A percentile compares a stretch with the other conserved stretches of the same genome.
Evolutionary conservation across 2,329 filamentous ascomycete species (phyloP).

Genomic region (Tolypocladium amazonense): DNA sequence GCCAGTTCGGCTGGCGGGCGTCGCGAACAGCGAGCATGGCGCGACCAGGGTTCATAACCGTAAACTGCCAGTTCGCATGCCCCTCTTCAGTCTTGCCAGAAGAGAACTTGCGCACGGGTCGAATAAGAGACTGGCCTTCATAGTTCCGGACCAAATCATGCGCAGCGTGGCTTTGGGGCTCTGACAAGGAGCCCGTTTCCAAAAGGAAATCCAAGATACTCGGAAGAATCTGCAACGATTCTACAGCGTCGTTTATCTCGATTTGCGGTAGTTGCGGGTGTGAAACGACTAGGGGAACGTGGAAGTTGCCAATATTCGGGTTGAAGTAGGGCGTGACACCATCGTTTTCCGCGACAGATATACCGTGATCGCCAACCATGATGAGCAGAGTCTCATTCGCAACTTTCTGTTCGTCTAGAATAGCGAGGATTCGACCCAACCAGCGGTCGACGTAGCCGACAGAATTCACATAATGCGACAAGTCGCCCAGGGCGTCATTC

Average conservation of each 20-base stretch:
- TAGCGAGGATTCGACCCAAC: constrained; percentile 17
- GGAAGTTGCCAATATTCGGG: constrained; percentile 21
- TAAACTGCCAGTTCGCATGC: constrained; percentile 11
- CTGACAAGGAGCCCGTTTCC: constrained; percentile 19
- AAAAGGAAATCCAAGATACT: constrained; percentile 23
- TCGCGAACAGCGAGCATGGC: constrained; percentile 12
- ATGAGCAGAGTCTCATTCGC: constrained; percentile 22
- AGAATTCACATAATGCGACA: constrained; percentile 22
- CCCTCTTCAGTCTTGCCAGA: constrained; percentile 7
- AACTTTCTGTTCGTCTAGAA: constrained; percentile 18
- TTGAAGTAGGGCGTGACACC: constrained; percentile 22
- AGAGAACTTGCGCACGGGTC: constrained; percentile 13
- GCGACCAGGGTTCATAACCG: constrained; percentile 14
- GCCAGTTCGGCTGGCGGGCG: constrained; percentile 9
- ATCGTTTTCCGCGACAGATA: constrained; percentile 21
- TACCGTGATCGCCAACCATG: constrained; percentile 22
- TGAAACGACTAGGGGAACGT: constrained; percentile 21
- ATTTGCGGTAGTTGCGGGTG: constrained; percentile 21
- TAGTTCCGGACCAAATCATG: constrained; percentile 21
- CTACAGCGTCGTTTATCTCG: constrained; percentile 19
- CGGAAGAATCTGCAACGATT: constrained; percentile 21
- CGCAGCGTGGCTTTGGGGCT: constrained; percentile 12
- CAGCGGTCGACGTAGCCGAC: constrained; percentile 21
- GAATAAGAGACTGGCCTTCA: constrained; percentile 23
- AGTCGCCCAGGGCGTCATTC: constrained; percentile 12